Percentiles rank a stretch among this genome's conserved stretches.
Conservation (phyloP, 495 filamentous ascomycete genomes). For the Podospora didyma region DNA sequence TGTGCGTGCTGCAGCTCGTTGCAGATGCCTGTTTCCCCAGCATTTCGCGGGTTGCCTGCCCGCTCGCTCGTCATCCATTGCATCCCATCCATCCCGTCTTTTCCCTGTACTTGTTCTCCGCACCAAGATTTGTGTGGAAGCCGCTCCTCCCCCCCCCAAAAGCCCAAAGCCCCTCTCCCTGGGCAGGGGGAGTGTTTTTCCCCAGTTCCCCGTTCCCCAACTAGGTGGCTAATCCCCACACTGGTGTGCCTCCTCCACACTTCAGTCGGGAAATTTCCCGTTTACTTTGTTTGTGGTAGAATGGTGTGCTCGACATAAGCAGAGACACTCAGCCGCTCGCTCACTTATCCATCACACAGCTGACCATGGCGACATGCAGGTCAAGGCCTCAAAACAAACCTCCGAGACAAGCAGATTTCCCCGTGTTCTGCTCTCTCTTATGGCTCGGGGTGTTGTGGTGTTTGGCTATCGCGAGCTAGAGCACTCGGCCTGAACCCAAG, state of each 20-base stretch:
- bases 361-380: too few relatives aligned
- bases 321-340: too few relatives aligned
- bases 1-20: too few relatives aligned
- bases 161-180: conserved; percentile 3
- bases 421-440: too few relatives aligned
- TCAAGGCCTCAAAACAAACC: too few relatives aligned
- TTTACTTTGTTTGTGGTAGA: background rate
- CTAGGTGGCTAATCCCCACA: conserved; percentile 6
- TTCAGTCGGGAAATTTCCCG: conserved; percentile 12
- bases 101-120: background rate
- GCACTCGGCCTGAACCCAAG: too few relatives aligned
- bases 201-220: conserved; percentile 20
- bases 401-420: too few relatives aligned
- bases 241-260: conserved; percentile 8
- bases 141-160: background rate
- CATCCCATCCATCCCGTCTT: background rate
- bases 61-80: background rate
- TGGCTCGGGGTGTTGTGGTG: too few relatives aligned
- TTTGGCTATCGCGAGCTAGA: too few relatives aligned
- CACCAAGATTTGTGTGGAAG: background rate
- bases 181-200: background rate
- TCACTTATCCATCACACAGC: background rate
- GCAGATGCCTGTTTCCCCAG: conserved; percentile 1
- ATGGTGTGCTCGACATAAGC: background rate
- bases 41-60: background rate